Percentiles rank a stretch among this genome's conserved stretches.
Conservation (phyloP, 2,329 filamentous ascomycete genomes). For the Nemania diffusa region DNA sequence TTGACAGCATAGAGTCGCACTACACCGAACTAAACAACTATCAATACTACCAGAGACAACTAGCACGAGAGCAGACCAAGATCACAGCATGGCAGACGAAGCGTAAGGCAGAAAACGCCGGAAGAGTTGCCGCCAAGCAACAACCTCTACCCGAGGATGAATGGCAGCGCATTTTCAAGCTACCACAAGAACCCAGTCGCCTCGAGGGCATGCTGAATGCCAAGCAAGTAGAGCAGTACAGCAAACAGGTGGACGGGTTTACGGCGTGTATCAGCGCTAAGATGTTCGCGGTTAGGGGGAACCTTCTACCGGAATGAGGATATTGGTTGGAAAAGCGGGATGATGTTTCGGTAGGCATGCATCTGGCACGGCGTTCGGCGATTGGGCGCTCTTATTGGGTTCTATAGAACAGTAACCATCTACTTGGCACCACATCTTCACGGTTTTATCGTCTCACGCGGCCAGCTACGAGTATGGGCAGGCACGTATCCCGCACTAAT, state of each 20-base stretch:
- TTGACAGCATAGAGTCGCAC: slow-evolving; percentile 97
- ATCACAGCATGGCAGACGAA: slow-evolving; percentile 97
- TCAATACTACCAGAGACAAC: slow-evolving; percentile 92
- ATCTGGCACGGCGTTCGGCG: slow-evolving; percentile 51
- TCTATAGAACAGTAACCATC: slow-evolving; percentile 38
- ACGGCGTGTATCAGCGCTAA: slow-evolving; percentile 91
- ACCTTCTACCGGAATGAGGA: slow-evolving; percentile 66
- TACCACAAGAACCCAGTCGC: slow-evolving; percentile 92
- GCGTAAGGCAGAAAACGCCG: slow-evolving; percentile 94
- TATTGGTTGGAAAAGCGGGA: slow-evolving; percentile 30
- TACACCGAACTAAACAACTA: slow-evolving; percentile 99
- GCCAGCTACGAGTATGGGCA: slow-evolving; percentile 19
- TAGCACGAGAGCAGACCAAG: slow-evolving; percentile 94
- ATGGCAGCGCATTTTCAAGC: slow-evolving; percentile 98
- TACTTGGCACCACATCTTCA: slow-evolving; percentile 27
- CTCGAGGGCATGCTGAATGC: slow-evolving; percentile 95
- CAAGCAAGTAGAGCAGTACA: slow-evolving; percentile 97
- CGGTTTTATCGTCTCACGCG: slow-evolving; percentile 21
- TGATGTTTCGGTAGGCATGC: slow-evolving; percentile 44
- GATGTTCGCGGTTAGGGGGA: slow-evolving; percentile 94
- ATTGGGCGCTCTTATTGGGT: slow-evolving; percentile 42
- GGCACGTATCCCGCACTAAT: slow-evolving; percentile 1
- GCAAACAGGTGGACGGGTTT: slow-evolving; percentile 95
- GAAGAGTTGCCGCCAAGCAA: slow-evolving; percentile 87
- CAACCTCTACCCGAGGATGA: slow-evolving; percentile 91